These are phyloP conservation scores for Biancaea sappan DNA, from an alignment of 306 rosid species.

Conservation along the genomic window DNA sequence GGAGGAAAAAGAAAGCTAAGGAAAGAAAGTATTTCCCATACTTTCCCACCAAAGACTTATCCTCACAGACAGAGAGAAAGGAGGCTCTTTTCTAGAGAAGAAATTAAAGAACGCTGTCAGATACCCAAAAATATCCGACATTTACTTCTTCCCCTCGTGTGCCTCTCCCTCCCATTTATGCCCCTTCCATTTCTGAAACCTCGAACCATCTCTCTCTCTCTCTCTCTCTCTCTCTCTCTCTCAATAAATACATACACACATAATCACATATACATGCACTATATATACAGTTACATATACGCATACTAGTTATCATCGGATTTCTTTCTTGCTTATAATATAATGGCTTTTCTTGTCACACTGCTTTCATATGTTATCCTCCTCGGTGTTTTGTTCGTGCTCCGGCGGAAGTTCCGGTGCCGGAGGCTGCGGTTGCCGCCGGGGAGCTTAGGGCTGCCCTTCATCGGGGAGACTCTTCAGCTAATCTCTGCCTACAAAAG, in stretches of 20 bases:
- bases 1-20: neutral
- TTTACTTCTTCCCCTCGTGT: conserved; percentile 38
- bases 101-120: conserved; percentile 1
- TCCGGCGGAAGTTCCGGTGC: conserved; percentile 43
- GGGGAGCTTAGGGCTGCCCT: conserved; percentile 74
- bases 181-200: too few relatives aligned
- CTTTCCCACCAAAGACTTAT: neutral
- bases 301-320: neutral
- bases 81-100: neutral
- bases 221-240: neutral
- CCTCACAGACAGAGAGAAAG: neutral
- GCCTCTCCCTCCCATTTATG: conserved; percentile 28
- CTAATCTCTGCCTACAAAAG: conserved; percentile 85
- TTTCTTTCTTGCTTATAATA: neutral
- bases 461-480: conserved; percentile 84
- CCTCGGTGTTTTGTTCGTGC: conserved; percentile 25
- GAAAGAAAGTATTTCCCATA: neutral
- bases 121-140: conserved; percentile 46
- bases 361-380: conserved; percentile 23
- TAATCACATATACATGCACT: neutral
- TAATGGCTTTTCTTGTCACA: conserved; percentile 42
- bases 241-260: neutral
- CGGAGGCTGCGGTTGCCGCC: conserved; percentile 65
- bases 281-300: neutral
- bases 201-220: conserved; percentile 16